phyloP scores from a whole-genome alignment of 2,329 filamentous ascomycete species.

The Endoconidiophora polonica region DNA sequence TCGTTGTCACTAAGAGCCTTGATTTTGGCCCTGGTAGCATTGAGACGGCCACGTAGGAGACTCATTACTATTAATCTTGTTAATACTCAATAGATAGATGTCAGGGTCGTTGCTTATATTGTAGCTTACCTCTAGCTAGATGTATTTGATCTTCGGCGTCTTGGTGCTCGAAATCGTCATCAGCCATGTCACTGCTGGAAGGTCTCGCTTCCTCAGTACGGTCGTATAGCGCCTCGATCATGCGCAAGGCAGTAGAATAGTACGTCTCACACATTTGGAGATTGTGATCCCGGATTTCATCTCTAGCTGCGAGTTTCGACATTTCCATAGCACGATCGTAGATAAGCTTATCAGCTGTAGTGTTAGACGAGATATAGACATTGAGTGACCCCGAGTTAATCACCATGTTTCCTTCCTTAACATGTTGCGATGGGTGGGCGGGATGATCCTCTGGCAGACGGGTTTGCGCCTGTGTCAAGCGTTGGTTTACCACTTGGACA shows the following conservation, averaged over 20 bases:
- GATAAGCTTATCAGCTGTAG: constrained; percentile 94
- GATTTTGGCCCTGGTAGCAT: constrained; percentile 5
- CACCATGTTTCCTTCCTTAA: constrained; percentile 34
- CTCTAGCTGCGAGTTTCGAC: constrained; percentile 86
- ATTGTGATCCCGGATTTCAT: constrained; percentile 86
- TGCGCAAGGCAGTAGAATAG: constrained; percentile 81
- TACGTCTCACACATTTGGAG: constrained; percentile 76
- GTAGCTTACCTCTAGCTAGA: constrained; percentile 50
- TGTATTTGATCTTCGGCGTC: constrained; percentile 54
- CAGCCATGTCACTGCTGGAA: constrained; percentile 18
- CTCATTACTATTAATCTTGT: not conserved
- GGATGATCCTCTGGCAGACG: constrained; percentile 72
- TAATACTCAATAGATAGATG: not conserved
- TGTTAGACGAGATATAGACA: constrained; percentile 69
- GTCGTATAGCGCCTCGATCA: constrained; percentile 89
- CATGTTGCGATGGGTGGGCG: constrained; percentile 67
- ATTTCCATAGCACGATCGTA: constrained; percentile 95
- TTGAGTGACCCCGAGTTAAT: constrained; percentile 54
- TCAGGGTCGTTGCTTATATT: not conserved
- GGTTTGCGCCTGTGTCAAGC: constrained; percentile 72
- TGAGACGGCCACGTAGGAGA: constrained; percentile 1
- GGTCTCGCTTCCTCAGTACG: constrained; percentile 43
- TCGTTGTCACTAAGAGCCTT: constrained; percentile 6
- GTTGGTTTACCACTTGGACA: constrained; percentile 80
- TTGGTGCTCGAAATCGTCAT: constrained; percentile 21